phyloP scores from a whole-genome alignment of 2,329 filamentous ascomycete genomes.

The Aspergillus awamori region DNA sequence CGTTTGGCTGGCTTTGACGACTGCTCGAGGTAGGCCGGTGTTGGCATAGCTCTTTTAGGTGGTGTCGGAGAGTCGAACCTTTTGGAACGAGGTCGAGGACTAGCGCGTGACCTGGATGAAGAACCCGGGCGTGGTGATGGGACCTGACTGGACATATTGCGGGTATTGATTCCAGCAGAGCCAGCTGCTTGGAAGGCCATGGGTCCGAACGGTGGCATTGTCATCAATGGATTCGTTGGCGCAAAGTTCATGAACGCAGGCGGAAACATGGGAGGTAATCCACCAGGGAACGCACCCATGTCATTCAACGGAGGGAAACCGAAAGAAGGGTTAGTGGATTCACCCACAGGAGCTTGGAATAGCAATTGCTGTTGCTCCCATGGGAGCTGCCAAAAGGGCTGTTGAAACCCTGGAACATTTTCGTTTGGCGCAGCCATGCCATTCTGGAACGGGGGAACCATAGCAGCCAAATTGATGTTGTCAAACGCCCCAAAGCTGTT shows the following conservation, averaged over 20 bases:
- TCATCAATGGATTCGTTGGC: slow-evolving; percentile 10
- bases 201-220: slow-evolving; percentile 16
- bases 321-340: slow-evolving; percentile 11
- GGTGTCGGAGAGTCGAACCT: not conserved
- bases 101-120: not conserved
- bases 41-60: slow-evolving; percentile 52
- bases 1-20: slow-evolving; percentile 50
- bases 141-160: not conserved
- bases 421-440: not conserved
- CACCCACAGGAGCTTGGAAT: slow-evolving; percentile 7
- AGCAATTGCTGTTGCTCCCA: slow-evolving; percentile 11
- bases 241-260: slow-evolving; percentile 19
- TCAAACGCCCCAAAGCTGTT: not conserved
- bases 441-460: slow-evolving; percentile 9
- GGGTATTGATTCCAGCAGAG: not conserved
- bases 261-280: slow-evolving; percentile 18
- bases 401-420: slow-evolving; percentile 5
- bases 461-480: slow-evolving; percentile 14
- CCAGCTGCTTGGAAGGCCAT: slow-evolving; percentile 10
- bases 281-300: slow-evolving; percentile 9
- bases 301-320: slow-evolving; percentile 16
- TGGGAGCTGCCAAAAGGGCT: slow-evolving; percentile 10
- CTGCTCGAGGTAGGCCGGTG: slow-evolving; percentile 61
- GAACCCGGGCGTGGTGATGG: not conserved
- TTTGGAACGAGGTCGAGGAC: not conserved